A percentile compares a stretch with the other conserved stretches of the same genome.
Conservation (phyloP, 2,329 filamentous ascomycete species). For the Ilyonectria sp. region DNA sequence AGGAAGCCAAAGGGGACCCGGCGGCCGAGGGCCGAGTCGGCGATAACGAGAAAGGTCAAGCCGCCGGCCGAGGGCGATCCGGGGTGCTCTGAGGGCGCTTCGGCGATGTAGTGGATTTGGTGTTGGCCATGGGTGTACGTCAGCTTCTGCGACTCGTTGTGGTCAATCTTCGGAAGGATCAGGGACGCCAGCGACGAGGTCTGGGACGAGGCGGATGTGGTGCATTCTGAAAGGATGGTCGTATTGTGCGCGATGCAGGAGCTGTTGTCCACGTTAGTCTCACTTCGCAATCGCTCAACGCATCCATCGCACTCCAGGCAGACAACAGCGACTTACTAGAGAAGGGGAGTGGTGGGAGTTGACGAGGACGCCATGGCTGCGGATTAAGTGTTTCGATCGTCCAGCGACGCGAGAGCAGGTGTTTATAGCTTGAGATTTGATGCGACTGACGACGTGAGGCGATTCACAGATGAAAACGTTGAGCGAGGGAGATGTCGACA, state of each 20-base stretch:
- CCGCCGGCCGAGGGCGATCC: conserved; percentile 77
- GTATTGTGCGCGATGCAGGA: conserved; percentile 94
- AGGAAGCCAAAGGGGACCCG: conserved; percentile 95
- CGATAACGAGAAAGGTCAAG: conserved; percentile 92
- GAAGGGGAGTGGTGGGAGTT: conserved; percentile 75
- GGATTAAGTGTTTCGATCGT: neutral
- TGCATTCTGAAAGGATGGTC: conserved; percentile 95
- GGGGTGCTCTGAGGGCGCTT: conserved; percentile 79
- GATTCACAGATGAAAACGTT: conserved; percentile 4
- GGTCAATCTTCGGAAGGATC: conserved; percentile 95
- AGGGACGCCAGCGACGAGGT: conserved; percentile 91
- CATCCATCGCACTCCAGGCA: neutral
- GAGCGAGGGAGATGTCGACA: conserved; percentile 15
- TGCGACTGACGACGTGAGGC: neutral
- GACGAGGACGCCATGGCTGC: conserved; percentile 79
- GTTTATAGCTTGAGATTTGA: neutral
- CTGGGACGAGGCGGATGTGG: conserved; percentile 84
- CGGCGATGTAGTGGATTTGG: conserved; percentile 96
- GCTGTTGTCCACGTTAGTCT: conserved; percentile 61
- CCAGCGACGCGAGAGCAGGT: neutral
- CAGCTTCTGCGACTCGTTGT: conserved; percentile 85
- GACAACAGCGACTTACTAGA: conserved; percentile 73
- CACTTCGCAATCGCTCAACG: neutral
- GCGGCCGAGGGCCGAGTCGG: conserved; percentile 84
- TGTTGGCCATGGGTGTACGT: conserved; percentile 94